A percentile compares a stretch with the other conserved stretches of the same genome.
Evolutionary conservation across 1,284 basidiomycete species (phyloP).

Genomic region (Fomes fomentarius): DNA sequence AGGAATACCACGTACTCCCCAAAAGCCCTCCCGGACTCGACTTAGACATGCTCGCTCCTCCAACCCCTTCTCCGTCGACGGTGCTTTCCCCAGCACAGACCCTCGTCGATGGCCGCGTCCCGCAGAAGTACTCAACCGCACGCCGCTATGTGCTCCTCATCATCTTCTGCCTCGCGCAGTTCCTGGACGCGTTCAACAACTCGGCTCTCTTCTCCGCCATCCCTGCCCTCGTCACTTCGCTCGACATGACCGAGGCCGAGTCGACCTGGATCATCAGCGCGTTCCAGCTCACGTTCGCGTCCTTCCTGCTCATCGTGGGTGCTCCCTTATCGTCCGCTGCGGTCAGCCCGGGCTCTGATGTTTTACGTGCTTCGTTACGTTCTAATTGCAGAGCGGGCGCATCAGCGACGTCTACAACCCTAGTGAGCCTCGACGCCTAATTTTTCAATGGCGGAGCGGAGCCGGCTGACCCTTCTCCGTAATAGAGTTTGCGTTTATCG

Average conservation of each 20-base stretch:
- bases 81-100: conserved; percentile 30
- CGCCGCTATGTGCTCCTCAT: conserved; percentile 39
- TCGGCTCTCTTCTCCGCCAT: conserved; percentile 49
- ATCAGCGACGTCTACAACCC: conserved; percentile 39
- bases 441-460: not conserved
- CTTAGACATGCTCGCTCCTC: conserved; percentile 24
- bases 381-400: conserved; percentile 30
- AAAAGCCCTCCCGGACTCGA: not conserved
- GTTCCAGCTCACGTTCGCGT: conserved; percentile 38
- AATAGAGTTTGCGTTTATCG: conserved; percentile 34
- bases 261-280: conserved; percentile 38
- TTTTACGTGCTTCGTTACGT: not conserved
- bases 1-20: not conserved
- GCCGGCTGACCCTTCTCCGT: conserved; percentile 1
- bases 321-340: not conserved
- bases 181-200: conserved; percentile 52
- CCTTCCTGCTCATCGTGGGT: conserved; percentile 37
- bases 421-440: conserved; percentile 23
- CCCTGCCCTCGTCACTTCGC: conserved; percentile 34
- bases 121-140: conserved; percentile 30
- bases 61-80: conserved; percentile 12
- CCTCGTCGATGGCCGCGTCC: conserved; percentile 31
- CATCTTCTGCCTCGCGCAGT: conserved; percentile 50
- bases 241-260: conserved; percentile 33
- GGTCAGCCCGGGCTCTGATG: too few species aligned